These are phyloP conservation scores for Backusella parvicylindrica DNA, from an alignment of 192 early-diverging fungal genomes.

Conservation along the genomic window DNA sequence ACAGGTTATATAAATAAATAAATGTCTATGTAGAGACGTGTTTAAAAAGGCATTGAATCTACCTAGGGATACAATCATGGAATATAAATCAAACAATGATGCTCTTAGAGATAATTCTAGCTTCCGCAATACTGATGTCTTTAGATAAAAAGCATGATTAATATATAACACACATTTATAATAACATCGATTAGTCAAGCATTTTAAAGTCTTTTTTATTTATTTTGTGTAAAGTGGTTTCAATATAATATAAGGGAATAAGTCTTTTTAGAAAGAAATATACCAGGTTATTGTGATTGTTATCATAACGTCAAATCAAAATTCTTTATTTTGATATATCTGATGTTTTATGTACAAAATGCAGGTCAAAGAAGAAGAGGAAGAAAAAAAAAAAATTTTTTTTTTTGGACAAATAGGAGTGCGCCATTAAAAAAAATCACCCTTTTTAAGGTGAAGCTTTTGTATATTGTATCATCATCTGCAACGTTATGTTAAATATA, in stretches of 20 bases:
- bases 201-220: too few species aligned
- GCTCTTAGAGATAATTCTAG: slow-evolving; percentile 84
- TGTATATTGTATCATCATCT: too few species aligned
- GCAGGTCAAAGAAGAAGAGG: not conserved
- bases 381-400: not conserved
- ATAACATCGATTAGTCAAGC: not conserved
- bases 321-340: not conserved
- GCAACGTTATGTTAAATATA: too few species aligned
- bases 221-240: too few species aligned
- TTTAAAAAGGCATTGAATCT: slow-evolving; percentile 83
- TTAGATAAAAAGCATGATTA: slow-evolving; percentile 42
- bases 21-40: slow-evolving; percentile 71
- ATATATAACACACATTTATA: too few species aligned
- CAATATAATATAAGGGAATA: too few species aligned
- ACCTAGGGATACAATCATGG: slow-evolving; percentile 85
- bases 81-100: slow-evolving; percentile 94
- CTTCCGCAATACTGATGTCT: slow-evolving; percentile 82
- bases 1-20: not conserved
- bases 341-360: not conserved
- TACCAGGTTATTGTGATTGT: not conserved
- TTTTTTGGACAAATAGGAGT: too few species aligned
- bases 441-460: too few species aligned
- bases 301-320: not conserved
- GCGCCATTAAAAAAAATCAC: too few species aligned
- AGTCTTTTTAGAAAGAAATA: too few species aligned